phyloP scores from a whole-genome alignment of 2,329 filamentous ascomycete species.

The Ambrosiella cleistominuta region DNA sequence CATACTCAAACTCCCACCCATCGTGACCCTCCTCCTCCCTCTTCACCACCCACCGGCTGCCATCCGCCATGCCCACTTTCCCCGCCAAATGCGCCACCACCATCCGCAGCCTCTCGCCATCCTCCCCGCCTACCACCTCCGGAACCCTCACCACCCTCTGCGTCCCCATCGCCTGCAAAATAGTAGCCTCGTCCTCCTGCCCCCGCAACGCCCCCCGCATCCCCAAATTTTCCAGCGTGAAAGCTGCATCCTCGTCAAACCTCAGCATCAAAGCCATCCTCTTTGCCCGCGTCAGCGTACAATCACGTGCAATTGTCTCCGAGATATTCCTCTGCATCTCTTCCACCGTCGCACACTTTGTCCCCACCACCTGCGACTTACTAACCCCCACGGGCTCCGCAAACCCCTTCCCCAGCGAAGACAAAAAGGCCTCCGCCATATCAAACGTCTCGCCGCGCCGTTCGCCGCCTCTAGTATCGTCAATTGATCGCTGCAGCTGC shows the following conservation, averaged over 20 bases:
- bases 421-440: constrained; percentile 4
- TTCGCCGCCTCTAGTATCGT: neutral
- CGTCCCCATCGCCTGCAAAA: neutral
- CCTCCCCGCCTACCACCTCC: constrained; percentile 29
- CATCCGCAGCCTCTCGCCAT: constrained; percentile 31
- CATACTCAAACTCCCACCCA: constrained; percentile 36
- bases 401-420: neutral
- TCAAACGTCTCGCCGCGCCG: neutral
- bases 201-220: neutral
- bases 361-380: neutral
- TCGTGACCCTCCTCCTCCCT: constrained; percentile 27
- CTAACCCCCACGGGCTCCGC: neutral
- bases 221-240: constrained; percentile 25
- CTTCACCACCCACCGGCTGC: constrained; percentile 30
- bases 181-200: neutral
- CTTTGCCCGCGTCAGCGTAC: constrained; percentile 30
- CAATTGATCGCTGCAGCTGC: neutral
- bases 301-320: constrained; percentile 24
- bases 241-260: constrained; percentile 26
- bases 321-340: constrained; percentile 31
- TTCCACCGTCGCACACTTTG: constrained; percentile 21
- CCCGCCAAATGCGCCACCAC: constrained; percentile 32
- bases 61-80: constrained; percentile 27
- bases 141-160: constrained; percentile 24
- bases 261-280: constrained; percentile 31